These are phyloP conservation scores for Phytopythium delawarense DNA, from an alignment of 352 stramenopile genomes.

Conservation along the genomic window DNA sequence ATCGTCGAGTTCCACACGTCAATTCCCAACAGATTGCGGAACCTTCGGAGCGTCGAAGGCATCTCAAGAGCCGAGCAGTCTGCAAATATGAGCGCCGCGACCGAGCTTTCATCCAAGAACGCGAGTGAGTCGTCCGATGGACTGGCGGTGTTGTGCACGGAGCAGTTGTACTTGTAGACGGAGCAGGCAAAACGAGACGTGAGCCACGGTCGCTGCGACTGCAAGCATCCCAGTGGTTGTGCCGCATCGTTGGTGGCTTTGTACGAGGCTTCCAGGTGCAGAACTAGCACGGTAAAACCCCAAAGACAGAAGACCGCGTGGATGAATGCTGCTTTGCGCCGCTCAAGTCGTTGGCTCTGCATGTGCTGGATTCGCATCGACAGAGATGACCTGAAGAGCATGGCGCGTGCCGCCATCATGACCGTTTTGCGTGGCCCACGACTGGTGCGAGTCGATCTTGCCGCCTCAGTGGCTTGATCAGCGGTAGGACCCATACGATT, in stretches of 20 bases:
- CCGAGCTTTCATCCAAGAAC: constrained; percentile 6
- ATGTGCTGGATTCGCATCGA: not conserved
- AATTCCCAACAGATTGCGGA: constrained; percentile 15
- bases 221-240: not conserved
- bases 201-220: constrained; percentile 8
- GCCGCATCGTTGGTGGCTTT: not conserved
- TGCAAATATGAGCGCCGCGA: constrained; percentile 15
- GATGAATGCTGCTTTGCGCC: not conserved
- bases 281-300: not conserved
- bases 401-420: constrained; percentile 1
- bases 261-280: not conserved
- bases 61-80: constrained; percentile 17
- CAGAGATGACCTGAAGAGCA: not conserved
- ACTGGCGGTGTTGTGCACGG: constrained; percentile 7
- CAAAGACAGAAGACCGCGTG: not conserved
- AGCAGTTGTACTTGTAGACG: constrained; percentile 12
- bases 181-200: constrained; percentile 7
- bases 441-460: not conserved
- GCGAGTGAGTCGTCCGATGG: constrained; percentile 4
- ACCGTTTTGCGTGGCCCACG: not conserved
- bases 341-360: not conserved
- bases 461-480: not conserved
- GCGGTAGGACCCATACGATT: not conserved
- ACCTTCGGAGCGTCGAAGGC: constrained; percentile 9
- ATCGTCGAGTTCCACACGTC: constrained; percentile 24